Percentiles rank a stretch among this genome's conserved stretches.
Evolutionary conservation across 306 rosid species (phyloP).

Genomic region (Abrus precatorius): DNA sequence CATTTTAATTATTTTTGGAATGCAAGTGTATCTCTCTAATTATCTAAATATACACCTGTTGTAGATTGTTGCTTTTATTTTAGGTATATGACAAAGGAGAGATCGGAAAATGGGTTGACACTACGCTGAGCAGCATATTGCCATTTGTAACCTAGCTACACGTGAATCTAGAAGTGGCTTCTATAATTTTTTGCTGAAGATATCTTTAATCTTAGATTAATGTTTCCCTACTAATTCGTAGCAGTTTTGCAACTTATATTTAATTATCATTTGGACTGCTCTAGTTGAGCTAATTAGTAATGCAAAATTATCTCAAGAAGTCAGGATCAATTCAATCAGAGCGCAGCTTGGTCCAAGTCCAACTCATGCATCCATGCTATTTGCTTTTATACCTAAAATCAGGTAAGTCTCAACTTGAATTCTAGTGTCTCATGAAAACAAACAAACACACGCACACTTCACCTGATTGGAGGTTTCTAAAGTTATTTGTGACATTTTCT

Average conservation of each 20-base stretch:
- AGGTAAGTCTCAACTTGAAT: conserved; percentile 4
- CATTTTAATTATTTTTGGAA: neutral
- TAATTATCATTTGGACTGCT: neutral
- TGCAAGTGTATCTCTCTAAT: neutral
- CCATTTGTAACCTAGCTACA: neutral
- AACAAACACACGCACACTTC: neutral
- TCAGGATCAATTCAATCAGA: neutral
- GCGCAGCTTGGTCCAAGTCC: neutral
- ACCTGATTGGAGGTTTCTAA: neutral
- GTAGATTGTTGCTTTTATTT: conserved; percentile 15
- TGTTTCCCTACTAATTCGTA: neutral
- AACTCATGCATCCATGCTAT: neutral
- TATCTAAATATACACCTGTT: neutral
- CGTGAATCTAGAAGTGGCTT: neutral
- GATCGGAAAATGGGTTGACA: neutral
- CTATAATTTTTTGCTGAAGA: neutral
- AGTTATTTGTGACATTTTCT: neutral
- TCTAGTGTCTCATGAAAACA: neutral
- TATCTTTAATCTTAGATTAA: neutral
- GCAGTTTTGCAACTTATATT: neutral
- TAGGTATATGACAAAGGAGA: neutral
- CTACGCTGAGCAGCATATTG: neutral
- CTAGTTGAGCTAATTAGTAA: neutral
- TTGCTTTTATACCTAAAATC: conserved; percentile 12
- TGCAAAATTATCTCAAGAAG: neutral